Evolutionary conservation across 192 early-diverging fungal genomes (phyloP).

Genomic region (Podila minutissima): DNA sequence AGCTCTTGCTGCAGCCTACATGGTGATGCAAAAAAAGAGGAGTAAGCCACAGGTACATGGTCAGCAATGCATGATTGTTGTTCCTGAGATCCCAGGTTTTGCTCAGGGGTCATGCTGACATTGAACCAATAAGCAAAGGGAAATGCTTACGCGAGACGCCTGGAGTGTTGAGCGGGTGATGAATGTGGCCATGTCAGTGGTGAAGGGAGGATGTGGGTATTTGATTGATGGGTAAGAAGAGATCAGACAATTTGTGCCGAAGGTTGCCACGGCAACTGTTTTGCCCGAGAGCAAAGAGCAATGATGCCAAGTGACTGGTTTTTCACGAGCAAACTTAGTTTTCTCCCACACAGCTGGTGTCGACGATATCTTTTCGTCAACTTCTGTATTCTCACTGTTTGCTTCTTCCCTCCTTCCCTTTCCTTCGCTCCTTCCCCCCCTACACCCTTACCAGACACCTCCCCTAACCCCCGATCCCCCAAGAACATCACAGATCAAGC

Average conservation of each 20-base stretch:
- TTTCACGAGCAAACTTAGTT: no score
- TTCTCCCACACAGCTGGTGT: not conserved
- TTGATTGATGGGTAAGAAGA: no score
- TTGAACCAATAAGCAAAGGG: not conserved
- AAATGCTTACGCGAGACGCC: conserved; percentile 22
- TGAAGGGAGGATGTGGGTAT: not conserved
- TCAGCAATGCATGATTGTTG: no score
- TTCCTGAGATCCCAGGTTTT: no score
- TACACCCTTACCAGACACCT: not conserved
- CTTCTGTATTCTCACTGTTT: not conserved
- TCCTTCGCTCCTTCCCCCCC: not conserved
- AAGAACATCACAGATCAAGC: not conserved
- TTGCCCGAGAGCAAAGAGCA: no score
- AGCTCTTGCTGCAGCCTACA: conserved; percentile 15
- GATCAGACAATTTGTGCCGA: not conserved
- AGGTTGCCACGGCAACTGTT: no score
- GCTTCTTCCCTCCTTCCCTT: not conserved
- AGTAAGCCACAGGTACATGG: not conserved
- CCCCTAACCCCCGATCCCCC: not conserved
- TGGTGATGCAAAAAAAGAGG: not conserved
- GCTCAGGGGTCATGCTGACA: not conserved
- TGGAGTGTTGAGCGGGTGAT: conserved; percentile 32
- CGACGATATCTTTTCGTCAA: not conserved
- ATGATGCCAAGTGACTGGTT: no score
- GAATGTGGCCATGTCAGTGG: conserved; percentile 8